These are phyloP conservation scores for Leptographium galeiforme DNA, from an alignment of 2,329 filamentous ascomycete genomes.

Conservation along the genomic window DNA sequence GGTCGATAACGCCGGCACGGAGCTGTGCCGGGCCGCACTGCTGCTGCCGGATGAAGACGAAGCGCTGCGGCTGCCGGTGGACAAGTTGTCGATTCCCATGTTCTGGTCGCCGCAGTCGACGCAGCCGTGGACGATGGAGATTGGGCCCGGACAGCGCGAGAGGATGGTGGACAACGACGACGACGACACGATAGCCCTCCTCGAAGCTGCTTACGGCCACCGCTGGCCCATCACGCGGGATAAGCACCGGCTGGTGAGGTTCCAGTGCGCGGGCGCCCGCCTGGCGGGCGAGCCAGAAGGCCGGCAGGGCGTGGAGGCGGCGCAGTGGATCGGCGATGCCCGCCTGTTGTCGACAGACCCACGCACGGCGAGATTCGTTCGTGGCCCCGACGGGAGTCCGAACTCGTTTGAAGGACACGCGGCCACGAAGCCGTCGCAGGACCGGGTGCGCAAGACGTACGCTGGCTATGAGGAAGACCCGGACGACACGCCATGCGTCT, in stretches of 20 bases:
- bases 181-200: constrained; percentile 32
- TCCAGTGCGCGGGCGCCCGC: constrained; percentile 17
- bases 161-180: background rate
- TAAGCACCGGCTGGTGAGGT: constrained; percentile 28
- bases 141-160: constrained; percentile 6
- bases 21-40: constrained; percentile 26
- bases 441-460: constrained; percentile 25
- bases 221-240: constrained; percentile 26
- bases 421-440: constrained; percentile 26
- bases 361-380: constrained; percentile 22
- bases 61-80: constrained; percentile 21
- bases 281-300: constrained; percentile 20
- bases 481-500: constrained; percentile 33
- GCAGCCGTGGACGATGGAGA: constrained; percentile 23
- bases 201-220: constrained; percentile 34
- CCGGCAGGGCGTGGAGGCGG: constrained; percentile 1
- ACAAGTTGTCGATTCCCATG: background rate
- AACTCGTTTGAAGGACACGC: constrained; percentile 29
- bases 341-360: background rate
- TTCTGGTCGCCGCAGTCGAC: constrained; percentile 23
- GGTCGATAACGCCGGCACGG: constrained; percentile 17
- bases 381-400: constrained; percentile 22
- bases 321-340: constrained; percentile 9
- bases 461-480: constrained; percentile 24
- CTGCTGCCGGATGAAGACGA: constrained; percentile 25